phyloP scores from a whole-genome alignment of 352 stramenopile species.

The Phytophthora idaei region DNA sequence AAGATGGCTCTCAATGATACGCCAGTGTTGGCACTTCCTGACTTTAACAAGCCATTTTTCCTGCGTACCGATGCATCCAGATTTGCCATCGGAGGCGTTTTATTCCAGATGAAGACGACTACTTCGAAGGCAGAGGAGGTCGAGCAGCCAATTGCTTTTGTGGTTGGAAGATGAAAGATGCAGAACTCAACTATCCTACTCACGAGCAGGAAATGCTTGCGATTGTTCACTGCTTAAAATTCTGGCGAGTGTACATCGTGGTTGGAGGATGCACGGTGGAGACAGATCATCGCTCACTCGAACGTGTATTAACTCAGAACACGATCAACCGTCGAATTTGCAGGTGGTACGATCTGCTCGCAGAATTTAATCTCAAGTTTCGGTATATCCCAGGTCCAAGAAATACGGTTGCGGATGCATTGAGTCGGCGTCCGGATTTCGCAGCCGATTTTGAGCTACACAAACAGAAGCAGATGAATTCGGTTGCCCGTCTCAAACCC shows the following conservation, averaged over 20 bases:
- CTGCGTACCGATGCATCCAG: not conserved
- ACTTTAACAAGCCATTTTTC: not conserved
- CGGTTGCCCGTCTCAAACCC: not conserved
- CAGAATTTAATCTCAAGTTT: not conserved
- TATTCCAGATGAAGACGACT: not conserved
- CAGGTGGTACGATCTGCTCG: not conserved
- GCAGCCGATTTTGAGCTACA: not conserved
- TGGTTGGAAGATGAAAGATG: conserved; percentile 7
- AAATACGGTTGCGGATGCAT: not conserved
- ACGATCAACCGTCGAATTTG: conserved; percentile 3
- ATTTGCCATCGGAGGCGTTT: conserved; percentile 2
- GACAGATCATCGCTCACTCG: conserved; percentile 1
- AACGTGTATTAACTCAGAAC: conserved; percentile 1
- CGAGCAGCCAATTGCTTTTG: conserved; percentile 12
- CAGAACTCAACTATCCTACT: conserved; percentile 24
- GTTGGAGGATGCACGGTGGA: conserved; percentile 3
- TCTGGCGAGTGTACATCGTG: conserved; percentile 5
- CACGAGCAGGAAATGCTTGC: conserved; percentile 24
- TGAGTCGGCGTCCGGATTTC: not conserved
- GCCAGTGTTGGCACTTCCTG: not conserved
- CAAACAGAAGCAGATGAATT: not conserved
- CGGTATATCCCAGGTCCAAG: not conserved
- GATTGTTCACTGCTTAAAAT: conserved; percentile 7
- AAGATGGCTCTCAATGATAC: not conserved
- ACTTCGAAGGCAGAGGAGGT: not conserved